A percentile compares a stretch with the other conserved stretches of the same genome.
Conservation (phyloP, 2,329 filamentous ascomycete species). For the Onygena corvina region DNA sequence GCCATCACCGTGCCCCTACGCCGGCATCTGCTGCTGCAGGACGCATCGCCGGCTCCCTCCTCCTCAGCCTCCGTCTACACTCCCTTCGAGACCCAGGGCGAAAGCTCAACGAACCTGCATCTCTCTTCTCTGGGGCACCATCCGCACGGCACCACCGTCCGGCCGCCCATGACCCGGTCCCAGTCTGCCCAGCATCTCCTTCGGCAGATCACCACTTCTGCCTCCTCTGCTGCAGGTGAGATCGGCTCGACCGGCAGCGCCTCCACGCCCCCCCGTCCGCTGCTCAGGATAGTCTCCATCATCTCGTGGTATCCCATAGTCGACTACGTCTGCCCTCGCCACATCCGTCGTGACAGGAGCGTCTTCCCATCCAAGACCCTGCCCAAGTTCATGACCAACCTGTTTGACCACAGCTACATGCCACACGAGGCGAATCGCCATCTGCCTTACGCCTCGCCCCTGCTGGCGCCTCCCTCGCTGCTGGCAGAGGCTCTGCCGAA, state of each 20-base stretch:
- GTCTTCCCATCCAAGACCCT: slow-evolving; percentile 41
- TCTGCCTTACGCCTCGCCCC: slow-evolving; percentile 49
- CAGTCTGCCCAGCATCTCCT: slow-evolving; percentile 14
- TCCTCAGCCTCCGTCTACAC: slow-evolving; percentile 10
- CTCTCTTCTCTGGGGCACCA: not conserved
- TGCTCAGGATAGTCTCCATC: slow-evolving; percentile 43
- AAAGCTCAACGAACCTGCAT: not conserved
- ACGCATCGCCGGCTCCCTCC: slow-evolving; percentile 11
- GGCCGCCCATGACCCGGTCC: slow-evolving; percentile 14
- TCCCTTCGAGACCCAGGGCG: not conserved
- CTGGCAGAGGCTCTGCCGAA: slow-evolving; percentile 44
- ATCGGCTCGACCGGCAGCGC: too few relatives aligned
- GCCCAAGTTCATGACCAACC: slow-evolving; percentile 36
- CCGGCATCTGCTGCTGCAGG: slow-evolving; percentile 27
- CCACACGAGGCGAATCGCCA: slow-evolving; percentile 38
- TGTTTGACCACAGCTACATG: slow-evolving; percentile 40
- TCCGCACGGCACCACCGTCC: slow-evolving; percentile 9
- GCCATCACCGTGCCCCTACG: slow-evolving; percentile 50
- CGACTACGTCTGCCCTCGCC: slow-evolving; percentile 50
- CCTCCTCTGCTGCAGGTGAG: slow-evolving; percentile 19
- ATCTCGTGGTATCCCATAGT: slow-evolving; percentile 52
- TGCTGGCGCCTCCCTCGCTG: slow-evolving; percentile 43
- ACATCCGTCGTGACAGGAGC: slow-evolving; percentile 45
- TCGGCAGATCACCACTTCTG: slow-evolving; percentile 20
- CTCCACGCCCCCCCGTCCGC: too few relatives aligned